Evolutionary conservation across 179 eudicot species (phyloP), one percentile per base, ranked within the genome.

Genomic region (Corrigiola litoralis): DNA sequence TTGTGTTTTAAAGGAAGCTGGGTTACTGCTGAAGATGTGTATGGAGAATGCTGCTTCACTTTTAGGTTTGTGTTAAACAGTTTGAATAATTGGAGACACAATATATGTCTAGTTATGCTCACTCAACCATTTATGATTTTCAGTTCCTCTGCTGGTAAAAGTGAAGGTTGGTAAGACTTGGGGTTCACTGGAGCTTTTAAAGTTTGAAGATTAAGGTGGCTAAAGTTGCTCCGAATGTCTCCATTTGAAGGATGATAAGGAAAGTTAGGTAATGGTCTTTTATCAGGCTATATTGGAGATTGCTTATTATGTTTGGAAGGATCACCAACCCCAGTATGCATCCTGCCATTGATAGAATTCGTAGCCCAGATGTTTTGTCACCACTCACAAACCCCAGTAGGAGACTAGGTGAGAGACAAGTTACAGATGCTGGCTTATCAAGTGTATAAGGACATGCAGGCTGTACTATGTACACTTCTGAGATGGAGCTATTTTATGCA

Each of bases 21-120:
- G 78, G 17, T 69, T 65, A 72, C 67, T 94, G 80, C 81, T 91
- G 52, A 83, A 84, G 81, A 75, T 41, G 58, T 78, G 85, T 82
- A 94, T 94, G 99, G 97, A 91, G 82, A 85, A 72, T 61, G 95
- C 97, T 63, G 87, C 69, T 31, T 81, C 85, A 32, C 92, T 91
- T 68, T 76, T 79, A 69, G 99, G 99, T 90, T 66, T 37, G 80
- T 71, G 24, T 55, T 49, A 32, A 24, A 65, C 24, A 31, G n/a
- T 45, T 23, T 70, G 63, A 24, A 13, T 53, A 8, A 6, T 33
- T 23, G n/a, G 36, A 21, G 44, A 16, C 14, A 9, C 20, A 6
- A 29, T 42, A 5, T 60, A 17, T 44, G 13, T 11, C 18, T n/a
- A 40, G 2, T 3, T 16, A 32, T 41, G 24, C 61, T 56, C 24